Base-by-base conservation (phyloP, 352 stramenopile species). In the Pythium scleroteichum region DNA sequence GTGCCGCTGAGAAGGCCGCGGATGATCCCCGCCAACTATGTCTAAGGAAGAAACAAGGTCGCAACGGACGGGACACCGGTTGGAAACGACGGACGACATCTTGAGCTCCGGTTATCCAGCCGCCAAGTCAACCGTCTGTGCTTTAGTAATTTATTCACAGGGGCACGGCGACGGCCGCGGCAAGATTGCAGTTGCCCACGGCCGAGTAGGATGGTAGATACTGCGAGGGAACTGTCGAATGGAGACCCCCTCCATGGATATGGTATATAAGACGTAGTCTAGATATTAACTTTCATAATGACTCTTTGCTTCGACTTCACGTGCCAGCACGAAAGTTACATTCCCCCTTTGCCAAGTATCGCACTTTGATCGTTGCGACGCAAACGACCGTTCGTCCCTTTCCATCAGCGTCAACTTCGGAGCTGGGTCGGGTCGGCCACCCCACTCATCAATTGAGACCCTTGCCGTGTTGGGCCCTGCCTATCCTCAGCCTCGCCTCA, bases 1-100 rank as follows among this genome's bases (percentile, higher is more conserved):
- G 55, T 71, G 35, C 79, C 76, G 68, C 66, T 82, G 45, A 69
- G 76, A 45, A 66, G 76, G 53, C 79, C 79, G 26, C 74, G 79
- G 39, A 88, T 88, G 74, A 88, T 88, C 63, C 79, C 79, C 35
- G 63, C 74, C 62, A 85, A 88, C 66, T 88, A 88, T 64, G 58
- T 66, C 48, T 72, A 56, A 59, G 35, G 35, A 56, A 48, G 16
- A 17, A 35, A 19, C 16, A 10, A 22, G 22, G 38, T 20, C 13
- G 38, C 38, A 4, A 44, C 13, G 38, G 38, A 44, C 17, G 13
- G 13, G 17, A 44, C 29, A 35, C 29, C 29, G 10, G 29, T 35
- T 35, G 29, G 29, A 10, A 35, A 35, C 29, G 29, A 35, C 29
- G 5, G 29, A 35, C 29, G 29, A 35, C 29, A 35, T 35, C 29